Evolutionary conservation across 176 grass and related monocot genomes (phyloP), one percentile per base, ranked within the genome.

Genomic region (Zoysia pacifica): DNA sequence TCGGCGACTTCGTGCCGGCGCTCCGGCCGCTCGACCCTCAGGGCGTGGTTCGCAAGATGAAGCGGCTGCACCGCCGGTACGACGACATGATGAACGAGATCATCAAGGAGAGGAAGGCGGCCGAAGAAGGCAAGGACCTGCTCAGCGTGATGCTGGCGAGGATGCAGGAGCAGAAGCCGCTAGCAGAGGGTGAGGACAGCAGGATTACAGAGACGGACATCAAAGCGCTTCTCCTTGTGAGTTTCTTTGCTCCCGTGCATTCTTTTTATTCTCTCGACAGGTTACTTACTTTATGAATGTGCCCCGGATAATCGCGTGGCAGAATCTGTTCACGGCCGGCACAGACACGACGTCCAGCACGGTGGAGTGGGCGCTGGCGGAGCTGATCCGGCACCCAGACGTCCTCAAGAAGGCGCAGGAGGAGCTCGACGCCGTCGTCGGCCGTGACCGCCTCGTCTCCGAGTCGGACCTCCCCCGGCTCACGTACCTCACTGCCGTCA

Each of bases 301-400:
- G 28, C 28, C 28, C 28, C 28, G 28, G 28, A 28, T 28, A 28
- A 28, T 28, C 28, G 28, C 28, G 28, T 28, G 41, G 6, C 87
- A 94, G 93, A 94, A 91, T 46, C 60, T 94, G n/a, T 85, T 94
- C 16, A 64, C 79, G 1, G 93, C 93, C 0, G 93, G 93, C 5
- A 91, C 93, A 0, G 93, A 94, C 78, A 91, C 93, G 1, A 83
- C 89, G 6, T 94, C 93, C 0, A 91, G 50, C 35, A 94, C 76
- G 0, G 88, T 82, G 39, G 93, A 94, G 64, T 94, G 93, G 93
- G 82, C 86, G 2, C 5, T 91, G 8, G 81, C 87, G 0, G 93
- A 94, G 78, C 42, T 95, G 42, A 72, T 95, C 49, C 65, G 80
- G 2, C 83, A 95, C 46, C 87, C 86, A 7, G 65, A 70, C 6